Evolutionary conservation across 140 eudicot genomes (phyloP).

Genomic region (Cichorium intybus): DNA sequence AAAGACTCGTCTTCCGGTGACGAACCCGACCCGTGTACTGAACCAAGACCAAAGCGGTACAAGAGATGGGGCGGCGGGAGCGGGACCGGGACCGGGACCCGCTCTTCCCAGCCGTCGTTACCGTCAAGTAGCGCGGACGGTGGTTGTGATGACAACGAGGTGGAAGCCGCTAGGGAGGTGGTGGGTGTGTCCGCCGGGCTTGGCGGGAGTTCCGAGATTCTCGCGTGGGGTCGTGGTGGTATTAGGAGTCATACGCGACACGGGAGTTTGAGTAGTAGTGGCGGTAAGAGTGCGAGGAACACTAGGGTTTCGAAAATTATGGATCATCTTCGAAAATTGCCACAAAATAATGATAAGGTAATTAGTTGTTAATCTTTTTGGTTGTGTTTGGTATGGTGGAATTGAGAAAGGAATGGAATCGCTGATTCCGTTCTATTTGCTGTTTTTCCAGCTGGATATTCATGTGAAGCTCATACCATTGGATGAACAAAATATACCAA

Average conservation of each 20-base stretch:
- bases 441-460: constrained; percentile 56
- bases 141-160: constrained; percentile 55
- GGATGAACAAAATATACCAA: constrained; percentile 51
- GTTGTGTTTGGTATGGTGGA: too few species aligned
- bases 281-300: constrained; percentile 43
- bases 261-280: constrained; percentile 46
- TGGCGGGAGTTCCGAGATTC: constrained; percentile 55
- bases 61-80: constrained; percentile 58
- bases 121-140: constrained; percentile 58
- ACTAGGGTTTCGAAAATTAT: constrained; percentile 48
- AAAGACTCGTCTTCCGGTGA: constrained; percentile 80
- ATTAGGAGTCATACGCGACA: constrained; percentile 69
- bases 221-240: constrained; percentile 82
- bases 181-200: constrained; percentile 45
- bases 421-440: too few species aligned
- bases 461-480: constrained; percentile 56
- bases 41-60: constrained; percentile 46
- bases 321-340: constrained; percentile 49
- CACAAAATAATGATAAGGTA: constrained; percentile 56
- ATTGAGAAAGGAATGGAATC: too few species aligned
- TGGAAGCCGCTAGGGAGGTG: constrained; percentile 44
- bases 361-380: not conserved
- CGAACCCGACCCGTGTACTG: too few species aligned
- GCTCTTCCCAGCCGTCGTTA: constrained; percentile 37
- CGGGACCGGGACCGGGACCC: constrained; percentile 31